Evolutionary conservation across 306 rosid species (phyloP).

Genomic region (Sechiopsis laciniata): DNA sequence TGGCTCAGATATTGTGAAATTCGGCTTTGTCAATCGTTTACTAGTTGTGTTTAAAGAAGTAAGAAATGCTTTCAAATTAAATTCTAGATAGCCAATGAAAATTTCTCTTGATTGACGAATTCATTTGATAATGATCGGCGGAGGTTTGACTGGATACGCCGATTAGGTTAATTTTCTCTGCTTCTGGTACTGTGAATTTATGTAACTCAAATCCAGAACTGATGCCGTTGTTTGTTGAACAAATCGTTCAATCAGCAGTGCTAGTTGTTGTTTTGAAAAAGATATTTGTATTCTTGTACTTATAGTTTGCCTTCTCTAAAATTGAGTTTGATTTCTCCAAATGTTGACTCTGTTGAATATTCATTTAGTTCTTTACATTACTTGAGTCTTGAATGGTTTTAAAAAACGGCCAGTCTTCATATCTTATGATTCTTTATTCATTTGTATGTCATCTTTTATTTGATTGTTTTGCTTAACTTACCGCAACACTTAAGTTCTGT

Average conservation of each 20-base stretch:
- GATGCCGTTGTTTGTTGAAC: constrained; percentile 5
- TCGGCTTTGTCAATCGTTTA: neutral
- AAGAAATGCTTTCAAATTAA: neutral
- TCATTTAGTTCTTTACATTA: neutral
- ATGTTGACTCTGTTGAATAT: neutral
- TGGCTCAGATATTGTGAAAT: neutral
- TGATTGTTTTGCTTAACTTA: neutral
- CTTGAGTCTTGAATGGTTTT: neutral
- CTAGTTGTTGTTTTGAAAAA: neutral
- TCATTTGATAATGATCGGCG: too few relatives aligned
- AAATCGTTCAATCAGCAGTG: neutral
- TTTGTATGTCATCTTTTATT: neutral
- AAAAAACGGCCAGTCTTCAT: neutral
- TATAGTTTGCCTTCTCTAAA: neutral
- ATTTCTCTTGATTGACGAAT: neutral
- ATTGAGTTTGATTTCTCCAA: neutral
- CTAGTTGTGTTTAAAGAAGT: neutral
- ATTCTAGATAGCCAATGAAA: neutral
- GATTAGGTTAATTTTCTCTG: constrained; percentile 4
- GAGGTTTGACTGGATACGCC: neutral
- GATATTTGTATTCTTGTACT: constrained; percentile 5
- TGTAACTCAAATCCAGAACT: neutral
- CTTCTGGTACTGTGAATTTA: neutral
- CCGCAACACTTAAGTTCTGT: neutral
- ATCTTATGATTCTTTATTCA: neutral